Evolutionary conservation across 306 rosid species (phyloP).

Genomic region (Glycine tomentella): DNA sequence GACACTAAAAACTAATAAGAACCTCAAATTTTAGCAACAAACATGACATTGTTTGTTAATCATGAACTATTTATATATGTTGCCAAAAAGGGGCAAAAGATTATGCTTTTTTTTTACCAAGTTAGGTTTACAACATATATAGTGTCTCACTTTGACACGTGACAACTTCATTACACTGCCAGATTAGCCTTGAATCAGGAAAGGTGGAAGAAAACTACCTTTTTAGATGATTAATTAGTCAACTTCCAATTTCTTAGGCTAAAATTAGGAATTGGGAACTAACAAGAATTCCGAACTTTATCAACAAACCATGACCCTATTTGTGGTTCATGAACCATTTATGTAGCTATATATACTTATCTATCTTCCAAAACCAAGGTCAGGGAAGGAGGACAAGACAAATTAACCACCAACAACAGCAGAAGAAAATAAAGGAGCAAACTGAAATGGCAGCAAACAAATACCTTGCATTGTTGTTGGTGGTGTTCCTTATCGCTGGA

Average conservation of each 20-base stretch:
- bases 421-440: neutral
- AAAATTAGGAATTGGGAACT: neutral
- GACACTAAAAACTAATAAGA: neutral
- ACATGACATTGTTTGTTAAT: too few species aligned
- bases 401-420: neutral
- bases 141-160: neutral
- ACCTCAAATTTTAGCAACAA: neutral
- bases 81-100: too few species aligned
- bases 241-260: neutral
- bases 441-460: constrained; percentile 2
- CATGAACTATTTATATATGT: too few species aligned
- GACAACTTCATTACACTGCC: neutral
- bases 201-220: neutral
- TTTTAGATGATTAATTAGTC: neutral
- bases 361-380: neutral
- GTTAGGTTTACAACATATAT: too few species aligned
- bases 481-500: too few species aligned
- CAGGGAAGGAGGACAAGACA: neutral
- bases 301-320: neutral
- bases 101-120: too few species aligned
- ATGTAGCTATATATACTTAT: neutral
- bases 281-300: neutral
- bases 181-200: neutral
- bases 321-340: neutral
- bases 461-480: too few species aligned